Evolutionary conservation across 2,329 filamentous ascomycete genomes (phyloP), one percentile per base, ranked within the genome.

Genomic region (Massarina eburnea): DNA sequence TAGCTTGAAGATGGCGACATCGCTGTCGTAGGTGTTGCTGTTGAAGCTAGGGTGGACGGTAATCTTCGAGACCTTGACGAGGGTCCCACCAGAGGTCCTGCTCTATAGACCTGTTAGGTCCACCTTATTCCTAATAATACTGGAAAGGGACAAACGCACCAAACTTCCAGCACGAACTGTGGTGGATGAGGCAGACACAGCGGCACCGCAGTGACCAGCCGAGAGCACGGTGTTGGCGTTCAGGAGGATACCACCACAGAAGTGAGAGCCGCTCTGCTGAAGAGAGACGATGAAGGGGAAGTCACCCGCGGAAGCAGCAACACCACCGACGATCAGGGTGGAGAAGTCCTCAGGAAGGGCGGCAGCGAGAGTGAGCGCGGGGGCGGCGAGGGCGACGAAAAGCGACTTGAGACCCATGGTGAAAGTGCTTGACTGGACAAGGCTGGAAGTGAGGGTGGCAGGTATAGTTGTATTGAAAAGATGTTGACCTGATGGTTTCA

Each of bases 271-370:
- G 35, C 36, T 35, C 4, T 22, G 8, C 41, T 60, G 58, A 20
- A 64, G 37, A 26, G 49, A 53, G 54, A 59, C 59, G 36, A 65
- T 62, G 58, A 52, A 65, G 45, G 62, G 62, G 39, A 61, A 60
- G 12, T 65, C 62, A 29, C 59, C 60, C 14, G 54, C 47, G 14
- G 43, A 5, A 30, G 62, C 62, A n/a, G 52, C 36, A 0, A 43
- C 45, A 41, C 62, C 62, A 38, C 62, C 62, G 32, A 65, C 62
- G 32, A 65, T 65, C 24, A 45, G 37, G 10, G 44, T 38, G 12
- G 36, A 33, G 19, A 33, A 21, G 37, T 54, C 54, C 42, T 63
- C 60, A 26, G 61, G 61, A 36, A 55, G 53, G 18, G 61, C 54
- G 39, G 54, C 55, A 30, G 55, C 55, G 21, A 48, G 43, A 35